Evolutionary conservation across 495 filamentous ascomycete genomes (phyloP), one percentile per base, ranked within the genome.

Genomic region (Ramalina peruviana): DNA sequence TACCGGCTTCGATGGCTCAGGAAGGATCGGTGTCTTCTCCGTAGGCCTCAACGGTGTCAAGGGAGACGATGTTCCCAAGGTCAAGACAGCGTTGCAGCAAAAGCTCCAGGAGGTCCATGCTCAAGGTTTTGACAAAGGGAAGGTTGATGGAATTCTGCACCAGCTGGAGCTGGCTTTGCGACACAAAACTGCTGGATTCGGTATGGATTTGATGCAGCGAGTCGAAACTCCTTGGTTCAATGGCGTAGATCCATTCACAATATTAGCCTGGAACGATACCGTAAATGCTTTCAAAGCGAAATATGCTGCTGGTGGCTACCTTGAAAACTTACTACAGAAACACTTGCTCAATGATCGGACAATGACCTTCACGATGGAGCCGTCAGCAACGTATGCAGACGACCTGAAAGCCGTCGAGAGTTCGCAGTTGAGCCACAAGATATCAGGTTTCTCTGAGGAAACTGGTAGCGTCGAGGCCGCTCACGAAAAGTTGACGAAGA

Each of bases 111-210:
- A 82, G 12, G 71, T 78, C 15, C 71, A 80, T 27, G 61, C 75
- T 7, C 82, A 79, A 38, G 88, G 92, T 2, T 96, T 98, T 60
- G 87, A 88, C 37, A 73, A 79, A 54, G 77, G 79, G 54, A 98
- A 97, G 64, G 82, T 97, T 36, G 86, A 93, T 51, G 92, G 92
- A 16, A 82, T 92, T 58, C 74, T 97, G 37, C 92, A 98, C 63
- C 88, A 94, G 64, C 71, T 97, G 10, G 92, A 98, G 58, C 72
- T 98, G 33, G 72, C 78, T 10, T 67, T 97, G 21, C 93, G 94
- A 60, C 90, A 97, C 65, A 96, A 96, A 66, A 94, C 86, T 1
- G 84, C 92, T 33, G 84, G 84, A 55, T 97, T 98, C 59, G 92
- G 92, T 20, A 85, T 97, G 75, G 80, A 80, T 40, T 67, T 98